Evolutionary conservation across 345 rosid genomes (phyloP), one percentile per base, ranked within the genome.

Genomic region (Cardiospermum halicacabum): DNA sequence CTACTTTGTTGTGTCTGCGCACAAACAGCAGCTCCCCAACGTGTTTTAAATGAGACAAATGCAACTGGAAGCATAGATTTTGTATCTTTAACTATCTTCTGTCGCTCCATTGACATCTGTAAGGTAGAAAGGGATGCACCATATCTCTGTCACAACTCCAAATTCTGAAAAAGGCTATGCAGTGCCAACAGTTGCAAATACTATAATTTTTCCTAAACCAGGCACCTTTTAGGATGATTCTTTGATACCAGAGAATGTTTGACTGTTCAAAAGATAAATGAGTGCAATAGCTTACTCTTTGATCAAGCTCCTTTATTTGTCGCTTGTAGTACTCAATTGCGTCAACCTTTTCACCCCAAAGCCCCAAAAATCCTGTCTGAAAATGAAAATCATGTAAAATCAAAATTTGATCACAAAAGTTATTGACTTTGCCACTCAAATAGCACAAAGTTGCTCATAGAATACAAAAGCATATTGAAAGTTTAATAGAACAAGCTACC

Each of bases 1-100:
- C 77, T 87, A 89, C 95, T 85, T 70, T 94, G 99, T 55, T 87
- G 92, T 21, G 99, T 94, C 73, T 94, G 99, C 60, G 99, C 99
- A 79, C 99, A 94, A 59, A 94, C 89, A 64, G 99, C 91, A 53
- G 99, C 97, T 0, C 96, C 99, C 97, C 99, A 91, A 3, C 97
- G 85, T 19, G 97, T 91, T 68, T 87, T 78, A 69, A 94, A 94
- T 48, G 99, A 89, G 42, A 91, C 96, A 74, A 94, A 94, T 49
- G 93, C 71, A 63, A 94, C 96, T 11, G 96, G 91, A 58, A 91
- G 81, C 32, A 85, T 80, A 58, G 82, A 74, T 65, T 91, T 89
- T 3, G 89, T 48, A 65, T 94, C 93, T 64, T 77, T 81, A 27
- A 91, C 68, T 70, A 91, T 83, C 72, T 81, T 84, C 75, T 83